A percentile compares a stretch with the other conserved stretches of the same genome.
phyloP scores from a whole-genome alignment of 768 basidiomycete species.

The Asterophora parasitica region DNA sequence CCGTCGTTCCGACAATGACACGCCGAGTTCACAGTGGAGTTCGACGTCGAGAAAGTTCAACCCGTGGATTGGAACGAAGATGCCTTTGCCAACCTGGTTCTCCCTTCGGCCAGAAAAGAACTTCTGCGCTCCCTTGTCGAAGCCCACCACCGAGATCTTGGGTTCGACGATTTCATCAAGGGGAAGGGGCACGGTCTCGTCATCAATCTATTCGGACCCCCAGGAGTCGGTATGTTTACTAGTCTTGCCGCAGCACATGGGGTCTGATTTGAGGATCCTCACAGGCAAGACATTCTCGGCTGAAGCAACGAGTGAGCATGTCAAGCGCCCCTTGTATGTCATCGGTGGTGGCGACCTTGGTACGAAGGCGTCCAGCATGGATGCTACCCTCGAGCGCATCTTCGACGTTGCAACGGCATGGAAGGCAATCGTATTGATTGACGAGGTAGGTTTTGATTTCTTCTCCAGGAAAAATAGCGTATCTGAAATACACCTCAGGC shows the following conservation, averaged over 20 bases:
- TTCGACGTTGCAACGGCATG: conserved; percentile 54
- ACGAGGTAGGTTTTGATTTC: conserved; percentile 31
- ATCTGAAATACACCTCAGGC: conserved; percentile 30
- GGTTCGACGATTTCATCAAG: conserved; percentile 58
- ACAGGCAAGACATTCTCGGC: conserved; percentile 55
- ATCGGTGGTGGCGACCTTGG: conserved; percentile 55
- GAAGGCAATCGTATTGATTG: conserved; percentile 56
- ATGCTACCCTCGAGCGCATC: conserved; percentile 39
- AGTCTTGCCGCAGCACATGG: neutral
- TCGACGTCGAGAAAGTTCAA: conserved; percentile 50
- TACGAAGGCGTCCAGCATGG: conserved; percentile 39
- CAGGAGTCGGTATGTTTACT: conserved; percentile 44
- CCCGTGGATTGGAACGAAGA: conserved; percentile 53
- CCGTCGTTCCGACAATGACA: conserved; percentile 26
- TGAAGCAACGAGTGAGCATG: conserved; percentile 54
- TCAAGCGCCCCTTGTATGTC: conserved; percentile 47
- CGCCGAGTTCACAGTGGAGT: conserved; percentile 40
- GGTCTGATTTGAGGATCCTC: neutral
- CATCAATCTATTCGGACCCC: conserved; percentile 52
- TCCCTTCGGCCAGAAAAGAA: conserved; percentile 48
- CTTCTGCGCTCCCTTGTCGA: conserved; percentile 55
- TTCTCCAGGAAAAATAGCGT: neutral
- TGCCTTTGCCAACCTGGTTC: conserved; percentile 56
- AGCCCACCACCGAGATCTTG: conserved; percentile 47
- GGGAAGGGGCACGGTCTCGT: conserved; percentile 54